Conservation (phyloP, 345 rosid species). For the Turritis glabra region DNA sequence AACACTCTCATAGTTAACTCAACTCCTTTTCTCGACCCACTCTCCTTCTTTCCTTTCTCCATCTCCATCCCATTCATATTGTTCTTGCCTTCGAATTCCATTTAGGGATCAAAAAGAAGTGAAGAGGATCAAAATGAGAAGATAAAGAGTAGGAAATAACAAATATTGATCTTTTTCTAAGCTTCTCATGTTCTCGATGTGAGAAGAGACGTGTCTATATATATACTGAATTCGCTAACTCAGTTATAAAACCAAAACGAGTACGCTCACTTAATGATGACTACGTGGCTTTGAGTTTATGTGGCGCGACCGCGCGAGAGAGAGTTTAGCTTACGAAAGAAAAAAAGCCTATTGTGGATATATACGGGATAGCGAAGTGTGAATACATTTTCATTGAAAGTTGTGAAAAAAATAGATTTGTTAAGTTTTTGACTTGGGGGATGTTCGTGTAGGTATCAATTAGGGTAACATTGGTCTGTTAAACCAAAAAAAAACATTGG, state of each 20-base stretch:
- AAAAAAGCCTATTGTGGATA: too few relatives aligned
- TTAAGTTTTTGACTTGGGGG: not conserved
- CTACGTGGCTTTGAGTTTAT: constrained; percentile 21
- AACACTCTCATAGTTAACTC: constrained; percentile 47
- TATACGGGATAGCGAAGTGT: constrained; percentile 1
- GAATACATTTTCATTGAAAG: not conserved
- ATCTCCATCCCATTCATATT: constrained; percentile 33
- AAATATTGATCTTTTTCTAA: not conserved
- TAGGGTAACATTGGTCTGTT: not conserved
- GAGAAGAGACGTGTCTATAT: constrained; percentile 11
- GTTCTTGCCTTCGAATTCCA: constrained; percentile 32
- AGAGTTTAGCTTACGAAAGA: constrained; percentile 8
- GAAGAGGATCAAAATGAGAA: not conserved
- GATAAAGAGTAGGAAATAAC: not conserved
- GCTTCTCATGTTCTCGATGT: not conserved
- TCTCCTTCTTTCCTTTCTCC: constrained; percentile 17
- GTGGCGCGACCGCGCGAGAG: constrained; percentile 6
- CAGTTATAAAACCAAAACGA: too few relatives aligned
- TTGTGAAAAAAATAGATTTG: not conserved
- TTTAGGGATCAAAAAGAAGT: not conserved
- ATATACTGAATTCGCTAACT: not conserved
- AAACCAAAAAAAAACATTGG: not conserved
- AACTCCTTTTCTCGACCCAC: constrained; percentile 13
- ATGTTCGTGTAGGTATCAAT: constrained; percentile 1
- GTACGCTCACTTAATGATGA: not conserved